Percentiles rank a stretch among this genome's conserved stretches.
Evolutionary conservation across 2,329 filamentous ascomycete species (phyloP).

Genomic region (Fusarium robinianum): DNA sequence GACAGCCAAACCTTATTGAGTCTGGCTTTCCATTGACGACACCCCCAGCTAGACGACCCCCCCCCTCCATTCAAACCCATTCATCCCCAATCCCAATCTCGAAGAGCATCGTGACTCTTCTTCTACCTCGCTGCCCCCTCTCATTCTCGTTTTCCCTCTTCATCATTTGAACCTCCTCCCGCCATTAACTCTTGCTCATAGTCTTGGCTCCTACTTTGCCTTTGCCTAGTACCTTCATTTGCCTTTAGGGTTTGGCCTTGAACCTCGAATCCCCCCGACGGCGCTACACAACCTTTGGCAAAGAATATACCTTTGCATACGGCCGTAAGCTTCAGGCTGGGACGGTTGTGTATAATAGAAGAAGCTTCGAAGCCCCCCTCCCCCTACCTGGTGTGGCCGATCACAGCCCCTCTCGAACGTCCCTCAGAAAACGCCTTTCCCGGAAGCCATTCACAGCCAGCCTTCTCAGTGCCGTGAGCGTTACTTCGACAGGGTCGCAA

Average conservation of each 20-base stretch:
- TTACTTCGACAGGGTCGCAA: conserved; percentile 1
- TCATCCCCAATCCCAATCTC: conserved; percentile 27
- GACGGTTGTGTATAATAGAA: conserved; percentile 4
- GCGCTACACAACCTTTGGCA: too few species aligned
- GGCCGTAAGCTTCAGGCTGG: neutral
- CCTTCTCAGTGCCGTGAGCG: conserved; percentile 6
- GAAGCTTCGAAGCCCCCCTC: conserved; percentile 17
- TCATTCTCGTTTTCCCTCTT: too few species aligned
- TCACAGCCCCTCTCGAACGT: conserved; percentile 14
- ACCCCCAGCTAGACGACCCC: conserved; percentile 31
- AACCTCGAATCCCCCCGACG: neutral
- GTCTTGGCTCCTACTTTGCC: too few species aligned
- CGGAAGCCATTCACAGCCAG: conserved; percentile 19
- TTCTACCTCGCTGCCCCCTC: conserved; percentile 5
- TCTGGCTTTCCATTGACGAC: conserved; percentile 31
- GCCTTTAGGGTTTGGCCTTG: conserved; percentile 21
- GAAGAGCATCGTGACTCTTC: conserved; percentile 31
- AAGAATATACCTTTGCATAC: too few species aligned
- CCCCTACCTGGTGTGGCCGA: conserved; percentile 8
- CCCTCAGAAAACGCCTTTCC: conserved; percentile 19
- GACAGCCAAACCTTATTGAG: conserved; percentile 37
- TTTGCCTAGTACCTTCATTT: neutral
- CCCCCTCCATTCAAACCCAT: conserved; percentile 23
- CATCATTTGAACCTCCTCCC: too few species aligned
- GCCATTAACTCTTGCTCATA: too few species aligned